Evolutionary conservation across 208 protist genomes (phyloP).

Genomic region (Leishmania amazonensis): DNA sequence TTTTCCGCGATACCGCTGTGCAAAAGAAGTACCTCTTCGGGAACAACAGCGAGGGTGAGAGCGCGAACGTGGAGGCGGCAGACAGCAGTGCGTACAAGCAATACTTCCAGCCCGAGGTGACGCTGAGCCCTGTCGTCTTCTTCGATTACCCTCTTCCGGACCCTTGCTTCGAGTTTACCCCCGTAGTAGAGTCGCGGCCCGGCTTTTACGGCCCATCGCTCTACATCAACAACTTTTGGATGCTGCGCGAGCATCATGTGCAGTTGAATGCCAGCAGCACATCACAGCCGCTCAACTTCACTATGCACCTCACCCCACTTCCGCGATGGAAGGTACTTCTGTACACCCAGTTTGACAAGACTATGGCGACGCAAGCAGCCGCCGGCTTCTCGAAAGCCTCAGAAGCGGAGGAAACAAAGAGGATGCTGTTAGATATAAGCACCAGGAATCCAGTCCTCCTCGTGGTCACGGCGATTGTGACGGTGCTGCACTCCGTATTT

Average conservation of each 20-base stretch:
- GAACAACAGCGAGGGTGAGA: slow-evolving; percentile 6
- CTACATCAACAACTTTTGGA: slow-evolving; percentile 96
- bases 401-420: slow-evolving; percentile 80
- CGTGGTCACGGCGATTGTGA: slow-evolving; percentile 93
- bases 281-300: slow-evolving; percentile 47
- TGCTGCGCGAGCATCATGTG: slow-evolving; percentile 80
- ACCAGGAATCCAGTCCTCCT: slow-evolving; percentile 95
- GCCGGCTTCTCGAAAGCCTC: slow-evolving; percentile 65
- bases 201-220: slow-evolving; percentile 86
- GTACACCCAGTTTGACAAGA: slow-evolving; percentile 83
- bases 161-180: slow-evolving; percentile 42
- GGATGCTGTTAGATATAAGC: slow-evolving; percentile 93
- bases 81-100: slow-evolving; percentile 8
- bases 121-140: slow-evolving; percentile 72
- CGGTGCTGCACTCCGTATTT: slow-evolving; percentile 97
- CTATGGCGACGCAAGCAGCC: slow-evolving; percentile 68
- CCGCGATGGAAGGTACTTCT: slow-evolving; percentile 71
- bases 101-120: slow-evolving; percentile 69
- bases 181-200: slow-evolving; percentile 28
- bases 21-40: slow-evolving; percentile 37
- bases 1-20: slow-evolving; percentile 24
- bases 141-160: slow-evolving; percentile 65
- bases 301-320: slow-evolving; percentile 48
- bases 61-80: background rate
- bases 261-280: slow-evolving; percentile 81